These are phyloP conservation scores for Cyclostephanos invisitatus DNA, from an alignment of 108 stramenopile genomes.

Conservation along the genomic window DNA sequence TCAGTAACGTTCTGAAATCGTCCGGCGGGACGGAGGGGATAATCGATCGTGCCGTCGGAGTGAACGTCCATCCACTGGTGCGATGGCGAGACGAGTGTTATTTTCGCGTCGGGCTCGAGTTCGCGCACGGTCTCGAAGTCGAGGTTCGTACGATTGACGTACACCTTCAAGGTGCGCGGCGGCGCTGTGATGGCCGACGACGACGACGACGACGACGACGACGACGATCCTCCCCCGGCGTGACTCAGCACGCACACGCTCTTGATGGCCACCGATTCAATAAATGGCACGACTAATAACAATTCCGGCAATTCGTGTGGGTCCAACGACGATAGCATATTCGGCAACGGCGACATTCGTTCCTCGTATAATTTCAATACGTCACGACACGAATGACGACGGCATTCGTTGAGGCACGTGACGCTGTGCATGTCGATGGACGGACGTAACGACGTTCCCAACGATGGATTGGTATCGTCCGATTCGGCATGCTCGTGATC, in stretches of 20 bases:
- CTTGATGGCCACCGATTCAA: slow-evolving; percentile 72
- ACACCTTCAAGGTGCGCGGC: slow-evolving; percentile 67
- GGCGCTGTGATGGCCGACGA: slow-evolving; percentile 32
- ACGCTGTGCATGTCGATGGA: slow-evolving; percentile 70
- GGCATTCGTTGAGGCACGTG: slow-evolving; percentile 80
- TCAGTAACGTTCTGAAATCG: slow-evolving; percentile 77
- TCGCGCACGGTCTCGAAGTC: slow-evolving; percentile 87
- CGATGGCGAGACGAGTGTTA: slow-evolving; percentile 69
- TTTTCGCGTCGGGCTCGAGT: slow-evolving; percentile 53
- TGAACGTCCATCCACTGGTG: slow-evolving; percentile 47
- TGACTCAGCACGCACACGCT: slow-evolving; percentile 54
- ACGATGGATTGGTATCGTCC: slow-evolving; percentile 50
- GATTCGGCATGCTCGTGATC: slow-evolving; percentile 77
- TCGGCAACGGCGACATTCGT: slow-evolving; percentile 58
- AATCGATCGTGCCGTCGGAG: slow-evolving; percentile 70
- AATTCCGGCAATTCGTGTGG: slow-evolving; percentile 83
- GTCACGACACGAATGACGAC: slow-evolving; percentile 47
- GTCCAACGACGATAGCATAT: slow-evolving; percentile 57
- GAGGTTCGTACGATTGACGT: slow-evolving; percentile 74
- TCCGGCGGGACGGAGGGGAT: slow-evolving; percentile 81
- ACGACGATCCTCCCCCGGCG: slow-evolving; percentile 9
- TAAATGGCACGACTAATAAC: slow-evolving; percentile 75
- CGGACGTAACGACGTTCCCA: slow-evolving; percentile 71
- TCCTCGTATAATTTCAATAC: slow-evolving; percentile 85
- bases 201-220: background rate